Evolutionary conservation across 441 rosid species (phyloP).

Genomic region (Adansonia madagascariensis): DNA sequence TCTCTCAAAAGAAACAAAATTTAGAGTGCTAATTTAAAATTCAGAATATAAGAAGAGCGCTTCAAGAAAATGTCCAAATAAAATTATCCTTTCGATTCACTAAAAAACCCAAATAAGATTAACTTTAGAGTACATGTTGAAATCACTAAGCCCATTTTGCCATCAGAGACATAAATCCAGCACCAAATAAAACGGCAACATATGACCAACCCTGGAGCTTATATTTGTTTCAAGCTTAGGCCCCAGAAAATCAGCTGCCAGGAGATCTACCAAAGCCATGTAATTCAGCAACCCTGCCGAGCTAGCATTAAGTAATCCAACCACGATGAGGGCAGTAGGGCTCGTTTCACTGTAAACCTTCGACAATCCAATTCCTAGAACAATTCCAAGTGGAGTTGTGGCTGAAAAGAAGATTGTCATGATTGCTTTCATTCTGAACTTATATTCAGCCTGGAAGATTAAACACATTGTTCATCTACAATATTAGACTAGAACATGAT

Average conservation of each 20-base stretch:
- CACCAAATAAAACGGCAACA: slow-evolving; percentile 50
- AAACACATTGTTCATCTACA: neutral
- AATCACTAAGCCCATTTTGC: slow-evolving; percentile 54
- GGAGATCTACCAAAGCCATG: slow-evolving; percentile 65
- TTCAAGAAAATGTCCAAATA: too few relatives aligned
- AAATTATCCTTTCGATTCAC: neutral
- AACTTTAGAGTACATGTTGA: neutral
- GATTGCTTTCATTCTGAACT: slow-evolving; percentile 28
- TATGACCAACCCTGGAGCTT: slow-evolving; percentile 48
- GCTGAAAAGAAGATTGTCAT: slow-evolving; percentile 33
- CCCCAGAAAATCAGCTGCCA: slow-evolving; percentile 52
- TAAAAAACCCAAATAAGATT: neutral
- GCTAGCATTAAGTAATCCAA: slow-evolving; percentile 50
- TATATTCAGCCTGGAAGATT: slow-evolving; percentile 43
- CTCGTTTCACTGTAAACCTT: slow-evolving; percentile 43
- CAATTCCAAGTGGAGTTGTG: slow-evolving; percentile 40
- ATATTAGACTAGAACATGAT: neutral
- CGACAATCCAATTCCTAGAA: slow-evolving; percentile 44
- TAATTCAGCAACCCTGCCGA: slow-evolving; percentile 55
- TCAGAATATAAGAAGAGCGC: too few relatives aligned
- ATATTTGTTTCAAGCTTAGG: slow-evolving; percentile 42
- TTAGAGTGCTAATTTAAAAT: too few relatives aligned
- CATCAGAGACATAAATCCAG: slow-evolving; percentile 59
- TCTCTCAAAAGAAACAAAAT: too few relatives aligned
- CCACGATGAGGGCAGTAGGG: slow-evolving; percentile 46